Conservation (phyloP, 2,329 filamentous ascomycete genomes). For the Sclerotinia borealis region DNA sequence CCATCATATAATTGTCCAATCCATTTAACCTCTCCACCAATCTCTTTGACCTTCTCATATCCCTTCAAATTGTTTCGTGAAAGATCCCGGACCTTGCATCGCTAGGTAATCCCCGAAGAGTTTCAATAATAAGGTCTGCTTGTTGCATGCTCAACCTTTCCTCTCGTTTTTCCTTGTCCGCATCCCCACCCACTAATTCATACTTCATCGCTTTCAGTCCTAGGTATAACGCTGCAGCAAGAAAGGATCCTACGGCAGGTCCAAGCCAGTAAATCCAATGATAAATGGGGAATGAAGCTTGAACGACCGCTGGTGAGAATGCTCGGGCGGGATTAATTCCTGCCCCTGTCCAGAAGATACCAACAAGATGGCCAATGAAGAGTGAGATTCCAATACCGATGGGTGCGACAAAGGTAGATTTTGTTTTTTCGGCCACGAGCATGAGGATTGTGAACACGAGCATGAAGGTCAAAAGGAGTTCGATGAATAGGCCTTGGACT, state of each 20-base stretch:
- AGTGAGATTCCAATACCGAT: slow-evolving; percentile 43
- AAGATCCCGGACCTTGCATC: neutral
- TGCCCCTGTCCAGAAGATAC: slow-evolving; percentile 43
- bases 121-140: slow-evolving; percentile 6
- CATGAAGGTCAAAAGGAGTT: slow-evolving; percentile 41
- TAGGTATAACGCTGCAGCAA: slow-evolving; percentile 1
- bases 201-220: slow-evolving; percentile 6
- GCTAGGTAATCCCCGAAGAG: slow-evolving; percentile 1
- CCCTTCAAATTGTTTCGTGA: neutral
- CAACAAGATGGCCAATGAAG: slow-evolving; percentile 35
- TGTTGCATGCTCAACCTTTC: neutral
- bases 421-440: slow-evolving; percentile 28
- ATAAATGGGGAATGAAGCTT: slow-evolving; percentile 35
- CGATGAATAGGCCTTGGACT: slow-evolving; percentile 40
- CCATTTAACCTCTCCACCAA: slow-evolving; percentile 6
- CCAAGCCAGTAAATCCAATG: slow-evolving; percentile 41
- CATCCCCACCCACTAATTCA: slow-evolving; percentile 11
- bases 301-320: slow-evolving; percentile 41
- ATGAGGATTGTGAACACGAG: slow-evolving; percentile 44
- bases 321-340: slow-evolving; percentile 41
- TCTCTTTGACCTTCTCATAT: neutral
- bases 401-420: slow-evolving; percentile 42
- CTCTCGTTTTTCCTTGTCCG: slow-evolving; percentile 6
- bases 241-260: neutral
- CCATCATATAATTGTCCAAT: neutral